Evolutionary conservation across 83 land plant species (phyloP).

Genomic region (Picea abies): DNA sequence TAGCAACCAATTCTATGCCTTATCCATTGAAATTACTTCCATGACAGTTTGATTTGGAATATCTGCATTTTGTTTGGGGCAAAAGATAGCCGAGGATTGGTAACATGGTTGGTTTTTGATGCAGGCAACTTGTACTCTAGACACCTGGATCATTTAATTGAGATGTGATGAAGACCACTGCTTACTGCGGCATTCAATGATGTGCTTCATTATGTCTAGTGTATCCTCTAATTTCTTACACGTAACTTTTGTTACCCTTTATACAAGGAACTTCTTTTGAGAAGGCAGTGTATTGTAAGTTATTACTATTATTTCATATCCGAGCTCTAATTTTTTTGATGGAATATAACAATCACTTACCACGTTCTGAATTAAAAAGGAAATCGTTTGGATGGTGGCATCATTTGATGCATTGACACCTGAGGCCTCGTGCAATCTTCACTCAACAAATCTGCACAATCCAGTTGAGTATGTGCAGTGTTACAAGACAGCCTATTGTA

Average conservation of each 20-base stretch:
- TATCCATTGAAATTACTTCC: no score
- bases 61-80: neutral
- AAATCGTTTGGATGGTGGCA: neutral
- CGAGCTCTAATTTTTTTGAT: neutral
- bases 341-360: neutral
- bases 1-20: no score
- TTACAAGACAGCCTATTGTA: neutral
- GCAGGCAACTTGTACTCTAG: neutral
- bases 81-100: neutral
- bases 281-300: neutral
- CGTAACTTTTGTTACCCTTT: neutral
- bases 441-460: neutral
- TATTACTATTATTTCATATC: neutral
- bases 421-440: neutral
- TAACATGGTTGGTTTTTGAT: neutral
- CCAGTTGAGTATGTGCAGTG: neutral
- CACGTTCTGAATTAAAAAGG: neutral
- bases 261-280: neutral
- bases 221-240: neutral
- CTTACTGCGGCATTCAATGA: neutral
- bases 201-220: constrained; percentile 6
- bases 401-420: neutral
- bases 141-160: neutral
- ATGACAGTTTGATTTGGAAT: neutral
- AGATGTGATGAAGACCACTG: neutral